Percentiles rank a stretch among this genome's conserved stretches.
Evolutionary conservation across 352 stramenopile species (phyloP).

Genomic region (Pythium sukuiense): DNA sequence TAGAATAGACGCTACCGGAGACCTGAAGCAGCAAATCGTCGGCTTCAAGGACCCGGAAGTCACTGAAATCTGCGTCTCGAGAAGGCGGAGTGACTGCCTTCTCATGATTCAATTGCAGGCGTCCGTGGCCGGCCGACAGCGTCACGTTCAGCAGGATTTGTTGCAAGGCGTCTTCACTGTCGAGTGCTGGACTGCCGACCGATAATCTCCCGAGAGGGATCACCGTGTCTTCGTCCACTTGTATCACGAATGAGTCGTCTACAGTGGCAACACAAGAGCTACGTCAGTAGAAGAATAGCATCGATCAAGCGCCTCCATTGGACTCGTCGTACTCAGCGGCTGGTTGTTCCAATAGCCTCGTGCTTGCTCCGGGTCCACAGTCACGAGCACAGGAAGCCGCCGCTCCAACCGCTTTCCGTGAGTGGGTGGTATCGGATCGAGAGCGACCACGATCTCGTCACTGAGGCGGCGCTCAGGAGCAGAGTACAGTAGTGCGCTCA

Average conservation of each 20-base stretch:
- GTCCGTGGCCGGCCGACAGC: conserved; percentile 10
- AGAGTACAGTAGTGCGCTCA: not conserved
- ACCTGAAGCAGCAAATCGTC: not conserved
- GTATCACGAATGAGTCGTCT: conserved; percentile 2
- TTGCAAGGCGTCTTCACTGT: not conserved
- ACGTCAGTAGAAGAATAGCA: too few relatives aligned
- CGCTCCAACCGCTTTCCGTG: not conserved
- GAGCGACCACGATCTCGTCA: not conserved
- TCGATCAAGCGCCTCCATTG: too few relatives aligned
- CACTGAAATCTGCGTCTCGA: not conserved
- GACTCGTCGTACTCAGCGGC: not conserved
- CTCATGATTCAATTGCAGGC: not conserved
- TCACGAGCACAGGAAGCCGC: conserved; percentile 1
- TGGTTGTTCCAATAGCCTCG: not conserved
- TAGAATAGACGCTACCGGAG: not conserved
- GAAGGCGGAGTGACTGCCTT: not conserved
- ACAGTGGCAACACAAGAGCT: not conserved
- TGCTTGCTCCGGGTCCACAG: not conserved
- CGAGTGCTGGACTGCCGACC: not conserved
- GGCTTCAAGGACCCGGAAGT: not conserved
- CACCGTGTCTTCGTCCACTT: not conserved
- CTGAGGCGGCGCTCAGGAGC: not conserved
- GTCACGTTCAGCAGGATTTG: not conserved
- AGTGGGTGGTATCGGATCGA: not conserved
- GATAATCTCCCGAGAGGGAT: not conserved